Percentiles rank a stretch among this genome's conserved stretches.
Conservation (phyloP, 108 stramenopile genomes). For the Pseudonitzschia pungens region DNA sequence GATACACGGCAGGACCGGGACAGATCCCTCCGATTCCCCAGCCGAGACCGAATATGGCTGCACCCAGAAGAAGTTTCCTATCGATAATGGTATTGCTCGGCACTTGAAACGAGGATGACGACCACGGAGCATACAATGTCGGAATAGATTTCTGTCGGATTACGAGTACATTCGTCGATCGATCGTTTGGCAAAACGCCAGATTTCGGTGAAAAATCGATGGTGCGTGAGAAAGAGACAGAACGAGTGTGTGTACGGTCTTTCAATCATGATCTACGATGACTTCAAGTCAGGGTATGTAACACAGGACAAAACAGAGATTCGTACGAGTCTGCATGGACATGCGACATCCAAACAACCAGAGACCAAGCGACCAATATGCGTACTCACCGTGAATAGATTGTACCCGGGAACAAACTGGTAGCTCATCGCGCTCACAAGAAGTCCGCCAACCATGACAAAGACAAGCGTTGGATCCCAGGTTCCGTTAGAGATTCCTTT, state of each 20-base stretch:
- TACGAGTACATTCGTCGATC: too few species aligned
- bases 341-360: neutral
- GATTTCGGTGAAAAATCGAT: too few species aligned
- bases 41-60: slow-evolving; percentile 50
- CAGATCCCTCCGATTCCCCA: slow-evolving; percentile 59
- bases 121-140: neutral
- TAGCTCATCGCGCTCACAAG: slow-evolving; percentile 58
- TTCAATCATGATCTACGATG: neutral
- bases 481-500: slow-evolving; percentile 45
- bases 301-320: neutral
- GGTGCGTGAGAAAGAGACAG: too few species aligned
- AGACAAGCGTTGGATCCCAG: slow-evolving; percentile 81
- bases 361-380: neutral
- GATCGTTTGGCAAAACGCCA: too few species aligned
- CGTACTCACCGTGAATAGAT: slow-evolving; percentile 22
- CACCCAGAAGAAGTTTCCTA: slow-evolving; percentile 42
- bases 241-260: neutral
- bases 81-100: slow-evolving; percentile 48
- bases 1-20: slow-evolving; percentile 54
- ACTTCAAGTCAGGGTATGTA: too few species aligned
- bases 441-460: slow-evolving; percentile 79
- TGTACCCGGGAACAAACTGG: slow-evolving; percentile 55
- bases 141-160: neutral
- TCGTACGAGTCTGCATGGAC: neutral
- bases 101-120: slow-evolving; percentile 30